Evolutionary conservation across 2,329 filamentous ascomycete species (phyloP), one percentile per base, ranked within the genome.

Genomic region (Basipetospora chlamydospora): DNA sequence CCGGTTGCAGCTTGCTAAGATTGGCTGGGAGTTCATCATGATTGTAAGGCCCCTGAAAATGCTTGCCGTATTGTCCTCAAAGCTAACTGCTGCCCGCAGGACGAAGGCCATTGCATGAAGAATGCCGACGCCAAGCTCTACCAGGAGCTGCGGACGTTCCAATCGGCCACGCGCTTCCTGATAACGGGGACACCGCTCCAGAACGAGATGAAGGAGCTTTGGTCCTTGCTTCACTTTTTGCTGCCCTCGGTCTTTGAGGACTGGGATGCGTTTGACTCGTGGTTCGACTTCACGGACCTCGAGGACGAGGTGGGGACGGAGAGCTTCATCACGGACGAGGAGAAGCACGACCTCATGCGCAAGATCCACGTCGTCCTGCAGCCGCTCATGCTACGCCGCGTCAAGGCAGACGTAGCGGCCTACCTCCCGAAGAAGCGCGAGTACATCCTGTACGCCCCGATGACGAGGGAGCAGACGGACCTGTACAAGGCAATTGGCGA

Each of bases 1-100:
- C 51, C 76, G 83, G 26, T 80, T 85, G 36, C 78, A 78, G 25
- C 61, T 98, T 5, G 76, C 77, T 0, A 79, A 80, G 39, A 88
- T 93, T 39, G 80, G 86, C 25, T 98, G 90, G 90, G 85, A 92
- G 37, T 95, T 94, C 47, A 95, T 98, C 49, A 90, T 98, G 45
- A 93, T 98, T 42, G 79, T 80, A 58, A 52, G 71, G 33, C 4
- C 12, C 8, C 9, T 30, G 5, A 28, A 18, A 6, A 16, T 25
- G n/a, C 4, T 28, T 12, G 8, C n/a, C 13, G n/a, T 11, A 26
- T 20, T 23, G 15, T 11, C 16, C 12, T 9, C 20, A 15, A 18
- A 26, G 12, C 38, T 54, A 23, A 52, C 25, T 5, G 4, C 7
- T 28, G 9, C 8, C 22, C 15, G 8, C 25, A 82, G 77, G 88